Base-by-base conservation (phyloP, 2,329 filamentous ascomycete genomes). In the Lasiodiplodia sp. region DNA sequence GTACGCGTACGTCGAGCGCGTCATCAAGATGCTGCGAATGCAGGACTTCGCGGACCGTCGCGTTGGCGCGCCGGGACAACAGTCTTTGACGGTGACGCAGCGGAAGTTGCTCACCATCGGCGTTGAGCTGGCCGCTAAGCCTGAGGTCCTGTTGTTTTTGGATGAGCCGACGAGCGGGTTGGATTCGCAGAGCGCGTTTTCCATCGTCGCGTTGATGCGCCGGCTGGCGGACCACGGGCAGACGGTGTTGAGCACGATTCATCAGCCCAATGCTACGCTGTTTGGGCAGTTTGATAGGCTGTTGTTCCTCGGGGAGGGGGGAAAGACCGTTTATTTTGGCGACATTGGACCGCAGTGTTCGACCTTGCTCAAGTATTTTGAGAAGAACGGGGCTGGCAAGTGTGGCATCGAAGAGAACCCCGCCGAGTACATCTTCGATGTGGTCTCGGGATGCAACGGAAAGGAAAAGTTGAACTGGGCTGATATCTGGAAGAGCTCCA, bases 41-140 rank as follows among this genome's bases (percentile, higher is more conserved):
- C 80, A 86, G 34, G 88, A 90, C 66, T 91, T 90, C 68, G 87
- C 88, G 16, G 87, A 91, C 55, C 88, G 88, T 0, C 83, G 91
- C 2, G 88, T 91, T 31, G 90, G 90, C 70, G 82, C 87, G 0
- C 87, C 88, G 0, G 89, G 88, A 0, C 85, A 84, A 0, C 85
- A 84, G 67, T 88, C 86, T 1, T 81, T 92, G 16, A 88, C 88
- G 12, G 89, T 92, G 6, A 90, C 92, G 76, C 88, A 92, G 76
- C 84, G 88, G 69, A 92, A 92, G 79, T 83, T 90, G 64, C 81
- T 92, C 7, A 92, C 91, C 0, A 92, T 92, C 69, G 91, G 89
- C 70, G 90, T 92, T 10, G 91, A 92, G 75, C 81, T 92, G 14
- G 90, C 89, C 10, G 90, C 91, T 2, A 88, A 91, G 75, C 91